phyloP scores from a whole-genome alignment of 306 rosid species.

The Inga oerstediana region DNA sequence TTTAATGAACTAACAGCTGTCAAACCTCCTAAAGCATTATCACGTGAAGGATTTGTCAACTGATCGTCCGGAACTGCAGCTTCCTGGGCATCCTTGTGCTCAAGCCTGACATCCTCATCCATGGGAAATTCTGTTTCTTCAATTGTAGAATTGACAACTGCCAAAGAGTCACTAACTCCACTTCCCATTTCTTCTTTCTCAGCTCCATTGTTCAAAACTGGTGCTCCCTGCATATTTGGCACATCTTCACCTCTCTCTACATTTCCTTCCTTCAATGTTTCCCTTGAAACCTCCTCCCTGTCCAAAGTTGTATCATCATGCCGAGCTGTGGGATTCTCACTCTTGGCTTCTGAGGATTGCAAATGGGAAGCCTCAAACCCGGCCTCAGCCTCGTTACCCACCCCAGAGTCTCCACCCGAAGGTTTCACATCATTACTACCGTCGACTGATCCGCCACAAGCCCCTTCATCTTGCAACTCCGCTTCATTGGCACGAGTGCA shows the following conservation, averaged over 20 bases:
- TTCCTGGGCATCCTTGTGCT: constrained; percentile 32
- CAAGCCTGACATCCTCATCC: constrained; percentile 28
- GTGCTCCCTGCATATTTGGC: background rate
- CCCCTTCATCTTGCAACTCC: constrained; percentile 41
- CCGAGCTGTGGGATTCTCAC: constrained; percentile 20
- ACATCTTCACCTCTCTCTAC: constrained; percentile 14
- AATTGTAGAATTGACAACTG: constrained; percentile 17
- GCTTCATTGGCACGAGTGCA: constrained; percentile 49
- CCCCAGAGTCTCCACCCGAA: constrained; percentile 4
- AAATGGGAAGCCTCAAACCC: constrained; percentile 41
- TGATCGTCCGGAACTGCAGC: constrained; percentile 31
- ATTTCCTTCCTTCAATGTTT: background rate
- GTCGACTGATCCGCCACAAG: constrained; percentile 29
- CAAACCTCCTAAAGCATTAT: constrained; percentile 39
- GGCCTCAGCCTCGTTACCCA: constrained; percentile 26
- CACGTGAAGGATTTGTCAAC: constrained; percentile 22
- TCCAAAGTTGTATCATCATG: constrained; percentile 37
- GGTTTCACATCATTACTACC: constrained; percentile 37
- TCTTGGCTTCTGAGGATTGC: constrained; percentile 33
- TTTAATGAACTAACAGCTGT: constrained; percentile 34
- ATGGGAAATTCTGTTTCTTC: constrained; percentile 29
- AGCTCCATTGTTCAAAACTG: constrained; percentile 31
- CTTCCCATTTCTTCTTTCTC: constrained; percentile 24
- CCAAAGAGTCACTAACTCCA: constrained; percentile 25
- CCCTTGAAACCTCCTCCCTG: constrained; percentile 27